These are phyloP conservation scores for Leishmania tropica DNA, from an alignment of 208 protist species.

Conservation along the genomic window DNA sequence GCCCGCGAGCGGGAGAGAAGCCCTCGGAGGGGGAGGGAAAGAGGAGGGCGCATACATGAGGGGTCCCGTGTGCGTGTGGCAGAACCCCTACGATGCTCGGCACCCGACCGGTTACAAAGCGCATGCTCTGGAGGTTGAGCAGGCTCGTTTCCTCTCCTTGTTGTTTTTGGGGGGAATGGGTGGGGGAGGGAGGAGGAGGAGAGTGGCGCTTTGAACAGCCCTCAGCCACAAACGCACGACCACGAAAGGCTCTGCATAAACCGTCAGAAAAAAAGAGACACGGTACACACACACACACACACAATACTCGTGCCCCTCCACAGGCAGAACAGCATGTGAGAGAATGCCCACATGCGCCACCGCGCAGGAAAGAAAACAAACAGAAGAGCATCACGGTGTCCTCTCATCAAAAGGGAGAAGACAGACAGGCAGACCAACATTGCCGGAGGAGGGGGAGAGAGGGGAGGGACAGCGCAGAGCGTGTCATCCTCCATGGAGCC, in stretches of 20 bases:
- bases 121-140: background rate
- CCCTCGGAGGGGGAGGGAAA: too few species aligned
- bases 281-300: background rate
- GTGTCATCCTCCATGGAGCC: background rate
- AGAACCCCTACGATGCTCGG: background rate
- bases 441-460: background rate
- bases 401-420: background rate
- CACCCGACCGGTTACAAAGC: background rate
- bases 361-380: background rate
- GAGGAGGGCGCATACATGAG: background rate
- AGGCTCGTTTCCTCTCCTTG: too few species aligned
- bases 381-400: background rate
- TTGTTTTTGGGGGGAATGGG: too few species aligned
- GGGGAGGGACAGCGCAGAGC: too few species aligned
- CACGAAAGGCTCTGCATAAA: background rate
- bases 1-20: background rate
- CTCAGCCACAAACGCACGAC: background rate
- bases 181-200: too few species aligned
- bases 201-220: background rate
- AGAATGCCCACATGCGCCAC: background rate
- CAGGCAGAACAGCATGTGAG: background rate
- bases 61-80: background rate
- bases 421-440: background rate
- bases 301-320: background rate
- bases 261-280: background rate